Percentiles rank a stretch among this genome's conserved stretches.
phyloP scores from a whole-genome alignment of 495 filamentous ascomycete genomes.

The Talaromyces thailandensis region DNA sequence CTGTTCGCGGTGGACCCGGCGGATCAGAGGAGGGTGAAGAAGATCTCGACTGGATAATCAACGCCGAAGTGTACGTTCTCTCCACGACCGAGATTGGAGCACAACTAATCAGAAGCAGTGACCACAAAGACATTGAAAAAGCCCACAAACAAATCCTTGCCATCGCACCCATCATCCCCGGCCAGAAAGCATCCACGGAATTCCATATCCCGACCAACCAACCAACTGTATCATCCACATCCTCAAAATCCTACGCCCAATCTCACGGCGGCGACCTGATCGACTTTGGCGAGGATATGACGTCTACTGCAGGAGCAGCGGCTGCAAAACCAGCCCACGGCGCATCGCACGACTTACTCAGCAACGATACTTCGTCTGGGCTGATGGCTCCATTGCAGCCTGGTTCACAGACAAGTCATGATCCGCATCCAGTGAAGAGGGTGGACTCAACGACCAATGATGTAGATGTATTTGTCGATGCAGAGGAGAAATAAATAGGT shows the following conservation, averaged over 20 bases:
- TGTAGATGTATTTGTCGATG: conserved; percentile 53
- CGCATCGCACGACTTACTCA: conserved; percentile 1
- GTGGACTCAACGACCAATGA: conserved; percentile 39
- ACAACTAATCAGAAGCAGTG: not conserved
- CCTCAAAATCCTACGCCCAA: conserved; percentile 13
- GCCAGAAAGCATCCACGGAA: conserved; percentile 45
- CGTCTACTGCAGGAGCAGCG: not conserved
- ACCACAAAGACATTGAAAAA: conserved; percentile 54
- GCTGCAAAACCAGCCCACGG: conserved; percentile 4
- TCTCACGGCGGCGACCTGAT: conserved; percentile 20
- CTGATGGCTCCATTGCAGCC: conserved; percentile 5
- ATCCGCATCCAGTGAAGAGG: conserved; percentile 22
- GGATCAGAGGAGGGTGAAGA: conserved; percentile 75
- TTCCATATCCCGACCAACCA: conserved; percentile 27
- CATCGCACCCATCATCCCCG: conserved; percentile 76
- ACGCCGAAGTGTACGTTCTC: conserved; percentile 61
- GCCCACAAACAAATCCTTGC: conserved; percentile 78
- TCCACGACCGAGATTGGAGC: not conserved
- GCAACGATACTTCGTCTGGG: not conserved
- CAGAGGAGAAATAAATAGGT: conserved; percentile 24
- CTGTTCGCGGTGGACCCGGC: conserved; percentile 60
- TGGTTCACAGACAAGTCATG: not conserved
- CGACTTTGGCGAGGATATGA: conserved; percentile 22
- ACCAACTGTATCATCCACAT: conserved; percentile 16
- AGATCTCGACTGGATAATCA: conserved; percentile 90